A percentile compares a stretch with the other conserved stretches of the same genome.
phyloP scores from a whole-genome alignment of 2,329 filamentous ascomycete species.

The Fusarium pseudocircinatum region DNA sequence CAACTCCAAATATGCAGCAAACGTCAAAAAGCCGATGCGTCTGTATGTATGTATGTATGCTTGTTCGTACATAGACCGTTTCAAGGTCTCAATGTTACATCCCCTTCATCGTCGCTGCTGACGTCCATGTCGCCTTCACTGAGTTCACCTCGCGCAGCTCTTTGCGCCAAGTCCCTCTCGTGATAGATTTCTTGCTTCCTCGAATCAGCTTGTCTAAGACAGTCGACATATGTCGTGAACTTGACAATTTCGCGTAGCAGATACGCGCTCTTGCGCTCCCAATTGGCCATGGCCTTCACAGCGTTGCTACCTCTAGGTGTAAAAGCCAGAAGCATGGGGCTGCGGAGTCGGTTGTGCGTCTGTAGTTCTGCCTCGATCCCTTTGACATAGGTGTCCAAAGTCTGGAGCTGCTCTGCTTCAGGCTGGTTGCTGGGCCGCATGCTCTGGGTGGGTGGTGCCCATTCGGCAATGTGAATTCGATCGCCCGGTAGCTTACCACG shows the following conservation, averaged over 20 bases:
- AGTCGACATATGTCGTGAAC: conserved; percentile 94
- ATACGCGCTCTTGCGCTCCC: conserved; percentile 95
- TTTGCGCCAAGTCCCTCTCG: conserved; percentile 63
- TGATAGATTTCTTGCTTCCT: conserved; percentile 77
- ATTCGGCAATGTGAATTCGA: conserved; percentile 83
- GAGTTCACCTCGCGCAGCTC: conserved; percentile 59
- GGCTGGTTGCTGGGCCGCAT: conserved; percentile 83
- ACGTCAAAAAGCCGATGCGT: conserved; percentile 12
- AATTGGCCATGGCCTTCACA: conserved; percentile 89
- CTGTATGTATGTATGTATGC: neutral
- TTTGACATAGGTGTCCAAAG: conserved; percentile 80
- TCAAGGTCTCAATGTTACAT: conserved; percentile 49
- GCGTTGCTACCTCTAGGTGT: conserved; percentile 85
- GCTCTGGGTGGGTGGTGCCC: conserved; percentile 88
- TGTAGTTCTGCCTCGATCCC: conserved; percentile 87
- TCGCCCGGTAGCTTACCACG: conserved; percentile 80
- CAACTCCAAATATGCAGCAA: conserved; percentile 22
- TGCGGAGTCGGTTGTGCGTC: conserved; percentile 86
- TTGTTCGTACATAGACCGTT: conserved; percentile 25
- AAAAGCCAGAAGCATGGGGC: conserved; percentile 89
- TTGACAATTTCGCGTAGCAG: conserved; percentile 94
- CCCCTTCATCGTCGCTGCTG: conserved; percentile 48
- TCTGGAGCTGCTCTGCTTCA: conserved; percentile 83
- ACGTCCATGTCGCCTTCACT: conserved; percentile 53
- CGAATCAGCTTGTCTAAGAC: conserved; percentile 74